These are phyloP conservation scores for Solanum ahanhuiri DNA, from an alignment of 257 asterid species.

Conservation along the genomic window DNA sequence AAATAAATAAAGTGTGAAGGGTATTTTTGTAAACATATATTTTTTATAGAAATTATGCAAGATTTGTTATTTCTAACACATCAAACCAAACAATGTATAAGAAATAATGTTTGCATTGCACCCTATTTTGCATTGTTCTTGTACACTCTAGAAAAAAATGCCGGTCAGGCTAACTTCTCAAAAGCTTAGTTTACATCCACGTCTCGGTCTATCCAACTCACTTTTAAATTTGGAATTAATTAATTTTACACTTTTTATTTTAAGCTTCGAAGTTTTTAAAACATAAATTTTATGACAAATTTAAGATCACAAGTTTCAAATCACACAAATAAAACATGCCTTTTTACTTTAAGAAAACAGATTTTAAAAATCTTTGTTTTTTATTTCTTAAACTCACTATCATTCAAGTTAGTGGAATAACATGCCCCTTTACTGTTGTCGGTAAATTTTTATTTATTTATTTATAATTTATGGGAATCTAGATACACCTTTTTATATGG, in stretches of 20 bases:
- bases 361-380: not conserved
- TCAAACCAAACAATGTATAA: no score
- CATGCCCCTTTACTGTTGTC: not conserved
- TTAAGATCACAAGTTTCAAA: not conserved
- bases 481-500: not conserved
- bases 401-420: not conserved
- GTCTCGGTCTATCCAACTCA: not conserved
- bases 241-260: not conserved
- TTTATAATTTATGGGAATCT: not conserved
- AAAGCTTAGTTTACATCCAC: not conserved
- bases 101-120: no score
- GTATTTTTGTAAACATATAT: no score
- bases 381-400: not conserved
- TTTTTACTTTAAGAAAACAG: not conserved
- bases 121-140: no score
- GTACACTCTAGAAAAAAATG: not conserved
- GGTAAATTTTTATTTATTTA: not conserved
- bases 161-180: not conserved
- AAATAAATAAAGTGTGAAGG: no score
- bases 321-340: not conserved
- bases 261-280: not conserved
- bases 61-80: no score
- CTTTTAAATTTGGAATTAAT: not conserved
- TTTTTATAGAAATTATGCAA: no score
- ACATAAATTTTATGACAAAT: not conserved